These are phyloP conservation scores for Silene noctiflora DNA, from an alignment of 179 eudicot genomes.

Conservation along the genomic window DNA sequence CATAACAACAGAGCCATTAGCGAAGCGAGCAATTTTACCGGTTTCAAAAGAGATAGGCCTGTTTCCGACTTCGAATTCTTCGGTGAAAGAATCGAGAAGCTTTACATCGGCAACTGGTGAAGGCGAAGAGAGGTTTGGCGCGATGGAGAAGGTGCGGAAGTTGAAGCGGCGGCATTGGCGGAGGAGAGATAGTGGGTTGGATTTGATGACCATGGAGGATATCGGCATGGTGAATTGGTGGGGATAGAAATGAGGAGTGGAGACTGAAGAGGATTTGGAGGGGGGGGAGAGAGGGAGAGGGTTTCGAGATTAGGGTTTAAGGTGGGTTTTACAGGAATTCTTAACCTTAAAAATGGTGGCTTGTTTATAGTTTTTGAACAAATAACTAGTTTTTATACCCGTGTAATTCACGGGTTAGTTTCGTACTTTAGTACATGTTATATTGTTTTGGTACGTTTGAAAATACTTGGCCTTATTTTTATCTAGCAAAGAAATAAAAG, in stretches of 20 bases:
- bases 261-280: too few relatives aligned
- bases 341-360: too few relatives aligned
- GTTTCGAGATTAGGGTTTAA: neutral
- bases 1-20: conserved; percentile 76
- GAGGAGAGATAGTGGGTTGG: conserved; percentile 12
- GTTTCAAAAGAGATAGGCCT: conserved; percentile 58
- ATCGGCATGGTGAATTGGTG: neutral
- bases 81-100: conserved; percentile 61
- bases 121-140: conserved; percentile 14
- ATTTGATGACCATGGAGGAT: neutral
- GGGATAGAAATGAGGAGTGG: neutral
- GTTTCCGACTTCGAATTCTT: conserved; percentile 79
- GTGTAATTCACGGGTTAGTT: too few relatives aligned
- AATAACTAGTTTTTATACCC: too few relatives aligned
- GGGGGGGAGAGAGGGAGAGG: neutral
- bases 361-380: too few relatives aligned
- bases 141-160: neutral
- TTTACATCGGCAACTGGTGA: conserved; percentile 31
- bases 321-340: too few relatives aligned
- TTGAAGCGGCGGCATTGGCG: conserved; percentile 1
- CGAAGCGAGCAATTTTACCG: conserved; percentile 83
- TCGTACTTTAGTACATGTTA: too few relatives aligned
- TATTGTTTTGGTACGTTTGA: too few relatives aligned
- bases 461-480: too few relatives aligned
- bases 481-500: too few relatives aligned